Base-by-base conservation (phyloP, 2,329 filamentous ascomycete species). In the Corynespora cassiicola region DNA sequence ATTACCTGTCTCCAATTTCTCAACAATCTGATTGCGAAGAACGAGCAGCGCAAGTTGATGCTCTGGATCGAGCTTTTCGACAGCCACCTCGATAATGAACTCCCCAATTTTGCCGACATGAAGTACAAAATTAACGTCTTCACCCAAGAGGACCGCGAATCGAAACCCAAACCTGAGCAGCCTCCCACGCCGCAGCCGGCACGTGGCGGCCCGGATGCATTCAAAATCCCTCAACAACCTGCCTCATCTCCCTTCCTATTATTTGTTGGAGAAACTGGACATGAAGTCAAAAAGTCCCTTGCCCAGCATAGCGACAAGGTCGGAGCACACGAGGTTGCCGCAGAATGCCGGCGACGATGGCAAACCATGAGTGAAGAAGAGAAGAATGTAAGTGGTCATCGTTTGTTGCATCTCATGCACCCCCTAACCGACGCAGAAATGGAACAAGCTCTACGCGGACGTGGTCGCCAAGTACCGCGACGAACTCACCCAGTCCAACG, bases 21-120 rank as follows among this genome's bases (percentile, higher is more conserved):
- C 38, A 83, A 85, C 65, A 85, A 85, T 48, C 76, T 85, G 31
- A 80, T 84, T 30, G 81, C 82, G 56, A 77, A 82, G 45, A 86
- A 86, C 50, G 82, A 86, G 63, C 75, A 81, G 42, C 72, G 81
- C 24, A 85, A 86, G 55, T 72, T 85, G 51, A 80, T 84, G 52
- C 72, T 86, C 2, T 86, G 82, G 82, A 66, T 85, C 23, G 79
- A 82, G 58, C 70, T 86, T 2, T 86, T 86, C 51, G 82, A 84
- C 34, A 79, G 78, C 45, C 74, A 78, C 12, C 58, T 70, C 6
- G 69, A 73, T 32, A 65, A 65, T 26, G 63, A 65, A 31, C 54
- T 64, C 4, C 63, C 64, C 28, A 66, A 65, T 34, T 65, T 65
- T 20, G 57, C 62, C 10, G 65, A 65, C 33, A 64, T 65, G 61